A percentile compares a stretch with the other conserved stretches of the same genome.
phyloP scores from a whole-genome alignment of 2,329 filamentous ascomycete genomes.

The Diaporthe aspalathi region DNA sequence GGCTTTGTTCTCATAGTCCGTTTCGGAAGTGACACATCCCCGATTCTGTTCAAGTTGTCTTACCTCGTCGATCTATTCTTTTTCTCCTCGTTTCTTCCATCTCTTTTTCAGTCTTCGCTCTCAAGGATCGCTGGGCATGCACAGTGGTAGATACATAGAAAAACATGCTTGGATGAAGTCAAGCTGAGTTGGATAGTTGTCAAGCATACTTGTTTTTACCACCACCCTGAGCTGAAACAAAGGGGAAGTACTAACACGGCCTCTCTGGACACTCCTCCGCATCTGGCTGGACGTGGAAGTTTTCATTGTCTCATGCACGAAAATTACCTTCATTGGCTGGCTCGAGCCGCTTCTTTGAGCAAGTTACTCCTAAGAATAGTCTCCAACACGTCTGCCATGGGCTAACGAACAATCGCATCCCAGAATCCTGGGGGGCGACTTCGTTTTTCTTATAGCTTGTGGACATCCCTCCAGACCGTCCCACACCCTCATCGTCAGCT shows the following conservation, averaged over 20 bases:
- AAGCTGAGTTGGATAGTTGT: background rate
- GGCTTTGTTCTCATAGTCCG: no score
- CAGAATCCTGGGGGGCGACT: background rate
- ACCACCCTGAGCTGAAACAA: background rate
- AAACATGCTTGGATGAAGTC: no score
- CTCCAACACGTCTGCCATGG: no score
- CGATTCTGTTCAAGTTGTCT: no score
- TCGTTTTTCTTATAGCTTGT: background rate
- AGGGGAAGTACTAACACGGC: background rate
- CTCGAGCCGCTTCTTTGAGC: slow-evolving; percentile 5
- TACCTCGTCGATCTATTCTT: no score
- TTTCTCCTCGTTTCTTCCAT: no score
- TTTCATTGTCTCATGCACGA: slow-evolving; percentile 2
- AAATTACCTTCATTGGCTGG: background rate
- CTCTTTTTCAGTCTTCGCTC: no score
- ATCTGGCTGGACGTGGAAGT: background rate
- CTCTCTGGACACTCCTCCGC: background rate
- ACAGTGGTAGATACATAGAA: no score
- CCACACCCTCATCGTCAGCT: background rate
- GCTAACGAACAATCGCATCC: no score
- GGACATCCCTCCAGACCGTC: background rate
- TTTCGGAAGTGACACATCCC: no score
- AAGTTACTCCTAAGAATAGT: slow-evolving; percentile 7
- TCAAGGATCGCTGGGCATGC: no score
- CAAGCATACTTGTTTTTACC: background rate